Evolutionary conservation across 2,329 filamentous ascomycete species (phyloP).

Genomic region (Penicillium sp.): DNA sequence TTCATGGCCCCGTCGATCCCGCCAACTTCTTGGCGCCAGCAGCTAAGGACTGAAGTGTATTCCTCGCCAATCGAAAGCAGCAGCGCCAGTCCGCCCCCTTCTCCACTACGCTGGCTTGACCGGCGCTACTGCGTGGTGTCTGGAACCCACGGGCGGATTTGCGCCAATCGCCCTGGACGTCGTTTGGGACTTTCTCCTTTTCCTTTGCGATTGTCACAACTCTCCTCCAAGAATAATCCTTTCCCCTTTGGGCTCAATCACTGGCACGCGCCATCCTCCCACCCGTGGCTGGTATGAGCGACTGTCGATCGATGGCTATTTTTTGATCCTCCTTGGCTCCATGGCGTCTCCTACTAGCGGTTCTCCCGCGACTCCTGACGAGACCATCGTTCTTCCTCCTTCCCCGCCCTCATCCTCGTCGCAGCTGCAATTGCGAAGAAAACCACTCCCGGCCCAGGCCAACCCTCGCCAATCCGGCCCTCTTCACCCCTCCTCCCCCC

Average conservation of each 20-base stretch:
- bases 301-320: conserved; percentile 31
- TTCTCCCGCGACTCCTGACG: conserved; percentile 19
- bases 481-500: conserved; percentile 28
- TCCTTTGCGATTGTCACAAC: conserved; percentile 11
- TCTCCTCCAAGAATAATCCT: conserved; percentile 22
- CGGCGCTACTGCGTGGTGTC: conserved; percentile 17
- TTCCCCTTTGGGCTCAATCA: conserved; percentile 24
- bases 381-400: conserved; percentile 27
- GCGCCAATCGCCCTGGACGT: conserved; percentile 23
- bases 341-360: conserved; percentile 28
- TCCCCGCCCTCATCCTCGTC: conserved; percentile 45
- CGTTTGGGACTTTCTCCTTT: conserved; percentile 12
- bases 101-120: conserved; percentile 8
- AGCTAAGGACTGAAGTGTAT: conserved; percentile 14
- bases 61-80: conserved; percentile 23
- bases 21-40: conserved; percentile 21
- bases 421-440: conserved; percentile 51
- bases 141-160: conserved; percentile 26
- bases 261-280: conserved; percentile 22
- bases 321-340: conserved; percentile 27
- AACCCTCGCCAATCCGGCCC: conserved; percentile 45
- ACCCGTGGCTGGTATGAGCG: conserved; percentile 27
- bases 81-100: conserved; percentile 11
- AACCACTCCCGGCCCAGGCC: conserved; percentile 58
- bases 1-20: conserved; percentile 29